Evolutionary conservation across 345 rosid species (phyloP).

Genomic region (Chamaenerion angustifolium): DNA sequence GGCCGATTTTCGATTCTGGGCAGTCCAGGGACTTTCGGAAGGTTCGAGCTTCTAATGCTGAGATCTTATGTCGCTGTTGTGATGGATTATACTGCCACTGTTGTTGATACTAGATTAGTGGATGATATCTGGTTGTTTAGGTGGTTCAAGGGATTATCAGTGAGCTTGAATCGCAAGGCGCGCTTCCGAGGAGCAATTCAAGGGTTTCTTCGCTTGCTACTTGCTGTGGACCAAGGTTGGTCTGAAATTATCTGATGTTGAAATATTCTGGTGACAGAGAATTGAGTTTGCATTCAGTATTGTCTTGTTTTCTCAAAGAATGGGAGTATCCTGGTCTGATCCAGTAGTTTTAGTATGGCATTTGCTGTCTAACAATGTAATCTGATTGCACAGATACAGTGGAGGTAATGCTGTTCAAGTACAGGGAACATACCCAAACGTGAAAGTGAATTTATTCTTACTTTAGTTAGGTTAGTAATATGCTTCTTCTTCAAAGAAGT

Average conservation of each 20-base stretch:
- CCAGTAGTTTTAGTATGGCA: too few species aligned
- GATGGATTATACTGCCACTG: neutral
- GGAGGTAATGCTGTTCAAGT: too few species aligned
- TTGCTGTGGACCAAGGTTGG: slow-evolving; percentile 96
- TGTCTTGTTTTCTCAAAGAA: too few species aligned
- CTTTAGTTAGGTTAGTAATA: too few species aligned
- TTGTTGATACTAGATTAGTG: slow-evolving; percentile 3
- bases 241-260: slow-evolving; percentile 2
- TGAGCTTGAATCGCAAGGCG: slow-evolving; percentile 98
- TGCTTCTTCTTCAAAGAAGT: too few species aligned
- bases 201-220: slow-evolving; percentile 99
- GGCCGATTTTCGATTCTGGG: slow-evolving; percentile 99
- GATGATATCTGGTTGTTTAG: slow-evolving; percentile 16
- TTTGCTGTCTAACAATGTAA: too few species aligned
- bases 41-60: slow-evolving; percentile 22
- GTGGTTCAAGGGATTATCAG: slow-evolving; percentile 97
- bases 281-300: too few species aligned
- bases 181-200: slow-evolving; percentile 94
- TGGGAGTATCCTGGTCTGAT: too few species aligned
- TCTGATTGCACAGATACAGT: too few species aligned
- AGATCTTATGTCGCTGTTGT: neutral
- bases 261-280: neutral
- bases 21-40: slow-evolving; percentile 96
- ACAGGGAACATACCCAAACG: too few species aligned
- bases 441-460: too few species aligned